Evolutionary conservation across 257 asterid species (phyloP).

Genomic region (Cordia subcordata): DNA sequence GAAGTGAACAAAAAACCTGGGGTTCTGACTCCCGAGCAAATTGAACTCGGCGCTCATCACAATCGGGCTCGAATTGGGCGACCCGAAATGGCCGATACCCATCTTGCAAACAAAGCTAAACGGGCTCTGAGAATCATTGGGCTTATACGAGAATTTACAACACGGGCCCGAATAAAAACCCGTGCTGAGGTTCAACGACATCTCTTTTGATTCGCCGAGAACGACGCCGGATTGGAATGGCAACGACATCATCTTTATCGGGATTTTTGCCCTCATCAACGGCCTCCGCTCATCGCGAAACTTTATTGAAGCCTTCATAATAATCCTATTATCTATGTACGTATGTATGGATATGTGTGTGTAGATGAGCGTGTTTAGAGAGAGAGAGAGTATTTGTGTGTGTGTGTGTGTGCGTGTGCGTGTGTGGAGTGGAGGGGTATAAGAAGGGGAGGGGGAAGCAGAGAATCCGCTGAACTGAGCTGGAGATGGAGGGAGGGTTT

Average conservation of each 20-base stretch:
- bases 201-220: constrained; percentile 81
- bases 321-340: background rate
- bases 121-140: constrained; percentile 70
- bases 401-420: background rate
- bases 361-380: background rate
- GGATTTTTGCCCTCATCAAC: constrained; percentile 75
- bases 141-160: constrained; percentile 65
- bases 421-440: background rate
- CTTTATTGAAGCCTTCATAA: constrained; percentile 92
- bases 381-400: background rate
- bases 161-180: constrained; percentile 72
- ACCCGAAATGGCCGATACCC: constrained; percentile 80
- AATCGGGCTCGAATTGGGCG: constrained; percentile 73
- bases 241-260: constrained; percentile 53
- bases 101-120: constrained; percentile 76
- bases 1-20: constrained; percentile 78
- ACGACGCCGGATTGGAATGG: constrained; percentile 83
- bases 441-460: background rate
- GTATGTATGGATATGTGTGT: background rate
- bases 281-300: constrained; percentile 90
- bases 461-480: constrained; percentile 8
- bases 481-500: background rate
- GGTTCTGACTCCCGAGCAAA: constrained; percentile 56
- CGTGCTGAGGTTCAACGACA: constrained; percentile 60
- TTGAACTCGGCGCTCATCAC: constrained; percentile 92